Conservation (phyloP, 2,329 filamentous ascomycete species). For the Phyllosticta citriasiana region DNA sequence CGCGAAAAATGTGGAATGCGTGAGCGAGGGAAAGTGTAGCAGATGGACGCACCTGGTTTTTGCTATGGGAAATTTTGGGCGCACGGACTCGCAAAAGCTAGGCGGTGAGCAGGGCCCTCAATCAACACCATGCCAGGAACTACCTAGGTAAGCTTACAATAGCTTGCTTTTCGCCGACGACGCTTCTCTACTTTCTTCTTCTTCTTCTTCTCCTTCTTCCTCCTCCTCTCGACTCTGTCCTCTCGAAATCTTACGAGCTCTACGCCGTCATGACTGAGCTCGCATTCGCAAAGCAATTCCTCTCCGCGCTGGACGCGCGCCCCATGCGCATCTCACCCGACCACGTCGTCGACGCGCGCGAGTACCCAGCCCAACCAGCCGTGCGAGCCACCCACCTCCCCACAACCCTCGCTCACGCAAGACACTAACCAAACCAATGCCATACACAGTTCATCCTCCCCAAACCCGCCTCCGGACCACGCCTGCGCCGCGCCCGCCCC, state of each 20-base stretch:
- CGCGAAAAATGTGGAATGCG: background rate
- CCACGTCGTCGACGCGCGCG: conserved; percentile 77
- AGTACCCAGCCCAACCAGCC: conserved; percentile 64
- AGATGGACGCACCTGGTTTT: background rate
- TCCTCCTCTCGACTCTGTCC: background rate
- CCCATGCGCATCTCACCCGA: conserved; percentile 77
- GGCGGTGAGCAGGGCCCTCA: background rate
- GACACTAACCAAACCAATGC: conserved; percentile 20
- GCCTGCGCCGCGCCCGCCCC: conserved; percentile 26
- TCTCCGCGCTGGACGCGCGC: conserved; percentile 66
- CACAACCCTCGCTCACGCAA: conserved; percentile 49
- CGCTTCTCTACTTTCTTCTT: background rate
- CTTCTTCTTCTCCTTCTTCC: no score
- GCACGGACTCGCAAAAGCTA: background rate
- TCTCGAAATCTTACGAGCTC: background rate
- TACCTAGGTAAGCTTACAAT: background rate
- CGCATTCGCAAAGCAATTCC: conserved; percentile 73
- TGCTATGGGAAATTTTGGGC: background rate
- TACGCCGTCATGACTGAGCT: conserved; percentile 47
- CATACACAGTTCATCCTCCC: conserved; percentile 57
- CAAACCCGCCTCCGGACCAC: conserved; percentile 46
- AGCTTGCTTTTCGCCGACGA: background rate
- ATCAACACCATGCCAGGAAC: background rate
- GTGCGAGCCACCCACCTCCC: conserved; percentile 44
- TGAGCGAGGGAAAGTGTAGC: background rate